Percentiles rank a stretch among this genome's conserved stretches.
Evolutionary conservation across 2,329 filamentous ascomycete species (phyloP).

Genomic region (Dendryphion nanum): DNA sequence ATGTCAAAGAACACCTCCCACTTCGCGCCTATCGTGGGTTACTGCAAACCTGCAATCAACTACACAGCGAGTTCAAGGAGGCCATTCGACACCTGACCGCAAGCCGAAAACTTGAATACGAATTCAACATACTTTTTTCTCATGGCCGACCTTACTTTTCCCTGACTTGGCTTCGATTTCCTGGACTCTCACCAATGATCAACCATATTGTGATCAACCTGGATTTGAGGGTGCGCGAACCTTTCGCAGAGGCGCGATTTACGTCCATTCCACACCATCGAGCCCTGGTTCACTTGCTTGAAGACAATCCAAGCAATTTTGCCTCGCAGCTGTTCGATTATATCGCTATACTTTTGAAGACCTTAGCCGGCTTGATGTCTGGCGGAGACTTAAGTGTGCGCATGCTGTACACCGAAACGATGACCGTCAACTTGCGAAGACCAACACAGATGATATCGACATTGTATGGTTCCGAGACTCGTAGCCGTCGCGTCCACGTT

Average conservation of each 20-base stretch:
- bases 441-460: slow-evolving; percentile 12
- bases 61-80: slow-evolving; percentile 24
- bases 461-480: background rate
- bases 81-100: slow-evolving; percentile 22
- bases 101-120: slow-evolving; percentile 18
- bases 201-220: slow-evolving; percentile 30
- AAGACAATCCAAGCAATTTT: slow-evolving; percentile 24
- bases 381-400: slow-evolving; percentile 18
- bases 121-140: slow-evolving; percentile 27
- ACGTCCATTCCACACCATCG: slow-evolving; percentile 21
- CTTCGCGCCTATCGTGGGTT: slow-evolving; percentile 27
- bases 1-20: slow-evolving; percentile 27
- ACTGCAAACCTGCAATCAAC: slow-evolving; percentile 21
- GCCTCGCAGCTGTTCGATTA: slow-evolving; percentile 31
- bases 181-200: slow-evolving; percentile 25
- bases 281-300: slow-evolving; percentile 23
- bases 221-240: slow-evolving; percentile 27
- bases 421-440: slow-evolving; percentile 28
- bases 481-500: background rate
- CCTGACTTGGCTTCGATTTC: slow-evolving; percentile 26
- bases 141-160: slow-evolving; percentile 35
- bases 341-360: slow-evolving; percentile 29
- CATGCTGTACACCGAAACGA: slow-evolving; percentile 23
- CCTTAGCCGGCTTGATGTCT: slow-evolving; percentile 22
- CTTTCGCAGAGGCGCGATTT: slow-evolving; percentile 12